These are phyloP conservation scores for Citrus cavaleriei DNA, from an alignment of 345 rosid species.

Conservation along the genomic window DNA sequence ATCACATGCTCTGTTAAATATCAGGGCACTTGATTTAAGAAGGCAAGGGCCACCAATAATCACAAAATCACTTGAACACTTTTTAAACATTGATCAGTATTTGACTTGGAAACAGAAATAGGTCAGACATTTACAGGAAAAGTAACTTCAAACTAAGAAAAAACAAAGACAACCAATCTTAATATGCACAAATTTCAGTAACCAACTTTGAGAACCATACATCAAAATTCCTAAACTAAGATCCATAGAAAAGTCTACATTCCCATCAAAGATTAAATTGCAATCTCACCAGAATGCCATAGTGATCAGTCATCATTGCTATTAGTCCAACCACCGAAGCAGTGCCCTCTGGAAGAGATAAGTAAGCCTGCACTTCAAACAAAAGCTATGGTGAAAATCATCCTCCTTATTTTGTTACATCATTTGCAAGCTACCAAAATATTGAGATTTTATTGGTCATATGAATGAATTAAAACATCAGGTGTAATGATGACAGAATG, in stretches of 20 bases:
- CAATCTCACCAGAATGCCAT: constrained; percentile 55
- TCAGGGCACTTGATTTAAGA: background rate
- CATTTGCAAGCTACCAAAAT: background rate
- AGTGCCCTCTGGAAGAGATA: constrained; percentile 85
- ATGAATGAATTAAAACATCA: background rate
- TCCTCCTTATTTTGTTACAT: constrained; percentile 1
- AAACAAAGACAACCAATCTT: background rate
- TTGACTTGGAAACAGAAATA: background rate
- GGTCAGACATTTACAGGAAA: background rate
- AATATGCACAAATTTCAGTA: background rate
- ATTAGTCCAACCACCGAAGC: constrained; percentile 78
- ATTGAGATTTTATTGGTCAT: background rate
- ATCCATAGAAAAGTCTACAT: background rate
- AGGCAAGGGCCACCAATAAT: background rate
- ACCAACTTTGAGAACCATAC: background rate
- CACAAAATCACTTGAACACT: background rate
- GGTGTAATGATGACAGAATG: background rate
- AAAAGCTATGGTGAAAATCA: constrained; percentile 2
- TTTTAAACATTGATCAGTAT: too few species aligned
- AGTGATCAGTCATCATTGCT: constrained; percentile 92
- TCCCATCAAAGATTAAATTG: background rate
- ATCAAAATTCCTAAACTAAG: background rate
- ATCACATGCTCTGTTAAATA: background rate
- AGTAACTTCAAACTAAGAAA: background rate
- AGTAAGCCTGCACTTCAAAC: constrained; percentile 59